Percentiles rank a stretch among this genome's conserved stretches.
These are phyloP conservation scores for Butyriboletus loyo DNA, from an alignment of 768 basidiomycete genomes.

Conservation along the genomic window DNA sequence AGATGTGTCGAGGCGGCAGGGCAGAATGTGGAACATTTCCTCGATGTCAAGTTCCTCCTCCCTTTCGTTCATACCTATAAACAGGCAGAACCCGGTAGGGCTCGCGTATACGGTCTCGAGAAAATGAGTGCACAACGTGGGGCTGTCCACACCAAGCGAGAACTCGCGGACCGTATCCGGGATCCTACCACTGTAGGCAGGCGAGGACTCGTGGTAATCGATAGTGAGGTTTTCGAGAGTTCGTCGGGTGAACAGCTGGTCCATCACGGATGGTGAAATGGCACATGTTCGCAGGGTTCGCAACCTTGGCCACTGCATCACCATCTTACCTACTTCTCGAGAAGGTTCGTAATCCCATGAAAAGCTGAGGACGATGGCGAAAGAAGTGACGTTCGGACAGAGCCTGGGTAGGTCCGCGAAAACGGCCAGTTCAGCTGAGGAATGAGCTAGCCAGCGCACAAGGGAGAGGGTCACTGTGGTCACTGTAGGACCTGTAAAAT, in stretches of 20 bases:
- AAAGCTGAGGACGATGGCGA: conserved; percentile 5
- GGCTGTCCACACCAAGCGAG: conserved; percentile 4
- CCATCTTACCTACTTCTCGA: conserved; percentile 14
- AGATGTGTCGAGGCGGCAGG: conserved; percentile 10
- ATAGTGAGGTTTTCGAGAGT: conserved; percentile 12
- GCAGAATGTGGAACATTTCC: conserved; percentile 8
- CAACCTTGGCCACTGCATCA: conserved; percentile 13
- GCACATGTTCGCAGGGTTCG: conserved; percentile 9
- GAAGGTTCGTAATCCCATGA: conserved; percentile 9
- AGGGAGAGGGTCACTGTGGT: conserved; percentile 13
- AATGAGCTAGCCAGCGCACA: conserved; percentile 9
- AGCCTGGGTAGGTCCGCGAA: conserved; percentile 12
- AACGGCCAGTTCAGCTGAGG: conserved; percentile 9
- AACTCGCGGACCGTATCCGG: conserved; percentile 12
- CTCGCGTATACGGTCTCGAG: conserved; percentile 9
- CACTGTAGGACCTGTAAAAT: conserved; percentile 10
- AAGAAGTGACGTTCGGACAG: conserved; percentile 23
- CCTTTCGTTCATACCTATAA: conserved; percentile 5
- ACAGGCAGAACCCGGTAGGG: conserved; percentile 7
- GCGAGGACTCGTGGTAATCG: conserved; percentile 5
- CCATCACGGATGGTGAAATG: conserved; percentile 13
- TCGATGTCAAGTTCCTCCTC: neutral
- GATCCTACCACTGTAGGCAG: conserved; percentile 10
- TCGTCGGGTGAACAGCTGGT: neutral
- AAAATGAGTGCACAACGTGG: conserved; percentile 5